phyloP scores from a whole-genome alignment of 495 filamentous ascomycete genomes.

The Trichoderma parareesei region DNA sequence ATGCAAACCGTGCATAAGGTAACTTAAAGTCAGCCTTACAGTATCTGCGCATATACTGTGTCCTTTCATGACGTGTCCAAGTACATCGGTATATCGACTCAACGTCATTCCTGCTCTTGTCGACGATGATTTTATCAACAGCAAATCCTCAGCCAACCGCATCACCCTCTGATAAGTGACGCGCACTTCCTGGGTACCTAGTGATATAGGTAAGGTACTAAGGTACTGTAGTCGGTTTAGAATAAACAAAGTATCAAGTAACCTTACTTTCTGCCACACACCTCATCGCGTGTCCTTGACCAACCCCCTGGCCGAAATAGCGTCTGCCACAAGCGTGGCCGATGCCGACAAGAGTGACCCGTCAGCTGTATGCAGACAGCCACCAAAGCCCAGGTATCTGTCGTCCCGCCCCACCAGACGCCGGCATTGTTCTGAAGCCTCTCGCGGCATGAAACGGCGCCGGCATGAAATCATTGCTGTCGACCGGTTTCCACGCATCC shows the following conservation, averaged over 20 bases:
- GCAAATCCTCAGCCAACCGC: too few relatives aligned
- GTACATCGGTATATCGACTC: too few relatives aligned
- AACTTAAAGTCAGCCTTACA: too few relatives aligned
- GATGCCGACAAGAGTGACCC: neutral
- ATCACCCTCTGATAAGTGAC: too few relatives aligned
- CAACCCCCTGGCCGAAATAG: neutral
- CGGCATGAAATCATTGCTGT: neutral
- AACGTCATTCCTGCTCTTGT: too few relatives aligned
- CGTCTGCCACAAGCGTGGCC: neutral
- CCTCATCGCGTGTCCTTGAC: neutral
- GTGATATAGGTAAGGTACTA: too few relatives aligned
- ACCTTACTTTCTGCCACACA: neutral
- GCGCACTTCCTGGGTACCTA: too few relatives aligned
- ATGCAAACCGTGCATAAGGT: too few relatives aligned
- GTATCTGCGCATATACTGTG: too few relatives aligned
- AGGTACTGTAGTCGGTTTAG: neutral
- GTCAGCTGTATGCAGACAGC: neutral
- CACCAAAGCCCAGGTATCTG: neutral
- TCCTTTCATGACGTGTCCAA: too few relatives aligned
- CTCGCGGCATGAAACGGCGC: neutral
- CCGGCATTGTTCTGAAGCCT: neutral
- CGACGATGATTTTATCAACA: too few relatives aligned
- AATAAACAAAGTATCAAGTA: conserved; percentile 6
- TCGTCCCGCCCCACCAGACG: neutral
- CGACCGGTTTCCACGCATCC: too few relatives aligned